Evolutionary conservation across 768 basidiomycete genomes (phyloP).

Genomic region (Mycena olivaceomarginata): DNA sequence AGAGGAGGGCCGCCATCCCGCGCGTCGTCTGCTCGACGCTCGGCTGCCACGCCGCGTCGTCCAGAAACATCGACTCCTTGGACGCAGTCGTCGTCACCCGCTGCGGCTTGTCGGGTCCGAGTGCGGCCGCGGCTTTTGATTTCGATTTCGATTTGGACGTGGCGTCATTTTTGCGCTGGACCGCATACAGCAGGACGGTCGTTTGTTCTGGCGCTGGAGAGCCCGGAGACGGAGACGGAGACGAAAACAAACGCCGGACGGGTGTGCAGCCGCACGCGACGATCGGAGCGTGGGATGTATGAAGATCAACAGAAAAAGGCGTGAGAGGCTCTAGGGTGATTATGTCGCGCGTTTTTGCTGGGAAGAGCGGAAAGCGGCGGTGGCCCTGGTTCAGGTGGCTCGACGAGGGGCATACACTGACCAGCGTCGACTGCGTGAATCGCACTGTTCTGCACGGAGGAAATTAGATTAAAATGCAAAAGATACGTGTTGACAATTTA

Average conservation of each 20-base stretch:
- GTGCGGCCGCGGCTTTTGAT: background rate
- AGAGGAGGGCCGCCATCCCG: constrained; percentile 55
- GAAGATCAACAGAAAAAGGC: constrained; percentile 46
- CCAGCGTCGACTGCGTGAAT: constrained; percentile 49
- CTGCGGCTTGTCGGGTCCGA: background rate
- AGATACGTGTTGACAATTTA: background rate
- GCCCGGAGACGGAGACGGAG: background rate
- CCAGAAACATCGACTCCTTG: constrained; percentile 46
- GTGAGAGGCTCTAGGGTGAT: background rate
- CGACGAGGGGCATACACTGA: constrained; percentile 50
- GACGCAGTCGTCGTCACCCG: constrained; percentile 31
- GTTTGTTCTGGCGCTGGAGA: background rate
- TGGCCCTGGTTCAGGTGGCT: constrained; percentile 42
- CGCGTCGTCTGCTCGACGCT: constrained; percentile 48
- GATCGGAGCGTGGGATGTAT: constrained; percentile 48
- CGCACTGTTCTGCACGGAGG: constrained; percentile 41
- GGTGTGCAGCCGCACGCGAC: constrained; percentile 49
- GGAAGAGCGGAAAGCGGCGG: constrained; percentile 47
- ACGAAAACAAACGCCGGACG: constrained; percentile 44
- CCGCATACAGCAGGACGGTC: constrained; percentile 45
- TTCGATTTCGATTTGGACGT: background rate
- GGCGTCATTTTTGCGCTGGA: constrained; percentile 37
- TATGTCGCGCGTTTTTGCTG: background rate
- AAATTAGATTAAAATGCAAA: background rate
- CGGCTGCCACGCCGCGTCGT: constrained; percentile 49